phyloP scores from a whole-genome alignment of 1,284 basidiomycete species.

The Malassezia slooffiae region DNA sequence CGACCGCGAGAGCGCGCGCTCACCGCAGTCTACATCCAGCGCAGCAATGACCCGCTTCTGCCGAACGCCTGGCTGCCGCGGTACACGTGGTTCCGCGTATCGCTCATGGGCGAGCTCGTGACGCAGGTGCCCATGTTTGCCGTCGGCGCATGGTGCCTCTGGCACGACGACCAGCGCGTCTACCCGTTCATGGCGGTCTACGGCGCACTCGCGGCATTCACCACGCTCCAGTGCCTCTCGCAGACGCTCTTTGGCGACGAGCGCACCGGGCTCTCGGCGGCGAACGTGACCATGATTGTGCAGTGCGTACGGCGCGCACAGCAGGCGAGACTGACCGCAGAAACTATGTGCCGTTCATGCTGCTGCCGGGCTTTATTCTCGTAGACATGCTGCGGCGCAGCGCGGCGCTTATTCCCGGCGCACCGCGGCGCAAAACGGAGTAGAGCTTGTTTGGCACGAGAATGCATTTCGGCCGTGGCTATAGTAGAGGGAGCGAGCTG shows the following conservation, averaged over 20 bases:
- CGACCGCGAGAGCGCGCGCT: too few species aligned
- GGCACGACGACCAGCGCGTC: constrained; percentile 11
- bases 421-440: constrained; percentile 1
- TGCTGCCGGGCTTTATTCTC: constrained; percentile 6
- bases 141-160: constrained; percentile 12
- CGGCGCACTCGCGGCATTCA: constrained; percentile 14
- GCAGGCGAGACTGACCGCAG: constrained; percentile 5
- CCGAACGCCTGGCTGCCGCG: constrained; percentile 7
- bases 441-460: too few species aligned
- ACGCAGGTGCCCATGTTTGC: constrained; percentile 16
- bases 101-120: constrained; percentile 15
- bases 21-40: constrained; percentile 11
- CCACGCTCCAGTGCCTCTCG: constrained; percentile 17
- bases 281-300: constrained; percentile 11
- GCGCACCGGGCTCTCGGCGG: constrained; percentile 6
- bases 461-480: too few species aligned
- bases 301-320: constrained; percentile 6
- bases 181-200: constrained; percentile 15
- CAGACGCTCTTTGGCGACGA: constrained; percentile 14
- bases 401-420: not conserved
- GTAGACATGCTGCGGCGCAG: constrained; percentile 8
- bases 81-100: constrained; percentile 17
- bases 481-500: not conserved
- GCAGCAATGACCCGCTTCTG: constrained; percentile 15
- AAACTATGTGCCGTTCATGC: constrained; percentile 15